Evolutionary conservation across 768 basidiomycete genomes (phyloP).

Genomic region (Pisolithus albus): DNA sequence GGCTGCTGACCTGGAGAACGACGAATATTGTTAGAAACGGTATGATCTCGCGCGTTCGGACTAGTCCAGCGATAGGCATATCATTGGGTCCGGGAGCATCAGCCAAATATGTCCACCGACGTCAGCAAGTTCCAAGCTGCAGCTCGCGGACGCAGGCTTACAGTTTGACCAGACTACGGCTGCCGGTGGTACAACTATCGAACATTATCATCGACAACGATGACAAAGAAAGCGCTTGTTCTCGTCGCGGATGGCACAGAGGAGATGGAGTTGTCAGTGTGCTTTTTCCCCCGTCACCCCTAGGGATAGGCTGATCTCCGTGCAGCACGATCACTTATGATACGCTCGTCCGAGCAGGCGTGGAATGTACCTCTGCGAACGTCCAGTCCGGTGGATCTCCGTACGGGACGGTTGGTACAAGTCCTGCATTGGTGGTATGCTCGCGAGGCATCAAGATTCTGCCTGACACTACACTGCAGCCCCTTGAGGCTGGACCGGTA

Average conservation of each 20-base stretch:
- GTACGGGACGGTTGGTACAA: constrained; percentile 20
- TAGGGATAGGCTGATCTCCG: neutral
- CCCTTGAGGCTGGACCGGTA: constrained; percentile 42
- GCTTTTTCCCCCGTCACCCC: neutral
- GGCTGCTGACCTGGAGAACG: neutral
- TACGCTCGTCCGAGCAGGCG: constrained; percentile 71
- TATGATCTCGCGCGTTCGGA: neutral
- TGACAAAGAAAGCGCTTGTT: constrained; percentile 47
- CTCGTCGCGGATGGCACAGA: constrained; percentile 79
- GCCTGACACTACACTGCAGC: constrained; percentile 53
- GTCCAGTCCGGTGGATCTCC: constrained; percentile 32
- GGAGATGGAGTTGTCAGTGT: constrained; percentile 81
- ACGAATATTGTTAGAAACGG: neutral
- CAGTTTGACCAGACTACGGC: neutral
- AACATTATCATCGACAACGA: constrained; percentile 1
- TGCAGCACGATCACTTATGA: constrained; percentile 74
- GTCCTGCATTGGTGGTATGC: constrained; percentile 49
- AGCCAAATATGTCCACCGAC: neutral
- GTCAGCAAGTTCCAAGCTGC: neutral
- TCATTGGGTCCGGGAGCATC: neutral
- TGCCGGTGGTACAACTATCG: neutral
- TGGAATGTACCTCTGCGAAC: constrained; percentile 61
- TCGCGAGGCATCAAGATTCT: constrained; percentile 70
- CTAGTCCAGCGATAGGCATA: too few relatives aligned
- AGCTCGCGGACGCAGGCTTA: neutral